Evolutionary conservation across 2,329 filamentous ascomycete species (phyloP).

Genomic region (Talaromyces atroroseus): DNA sequence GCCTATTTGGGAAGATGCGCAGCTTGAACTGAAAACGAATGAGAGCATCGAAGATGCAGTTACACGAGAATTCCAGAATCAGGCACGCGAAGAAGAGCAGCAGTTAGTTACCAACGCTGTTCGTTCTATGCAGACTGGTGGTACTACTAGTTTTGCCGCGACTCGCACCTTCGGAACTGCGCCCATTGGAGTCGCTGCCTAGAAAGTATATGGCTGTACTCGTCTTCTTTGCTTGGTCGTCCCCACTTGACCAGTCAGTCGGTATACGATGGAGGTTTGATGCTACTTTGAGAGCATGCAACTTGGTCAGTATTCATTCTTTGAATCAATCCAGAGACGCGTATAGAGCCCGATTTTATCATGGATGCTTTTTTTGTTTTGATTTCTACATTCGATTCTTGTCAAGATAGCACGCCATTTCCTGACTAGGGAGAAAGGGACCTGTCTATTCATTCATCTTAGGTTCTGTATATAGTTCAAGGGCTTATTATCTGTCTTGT

Average conservation of each 20-base stretch:
- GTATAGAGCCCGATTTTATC: not conserved
- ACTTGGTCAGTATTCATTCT: not conserved
- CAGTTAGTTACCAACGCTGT: not conserved
- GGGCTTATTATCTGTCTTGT: constrained; percentile 5
- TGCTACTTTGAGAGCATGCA: not conserved
- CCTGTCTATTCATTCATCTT: not conserved
- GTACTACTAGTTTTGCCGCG: constrained; percentile 14
- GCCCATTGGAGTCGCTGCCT: constrained; percentile 23
- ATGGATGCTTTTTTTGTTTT: not conserved
- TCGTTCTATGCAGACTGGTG: constrained; percentile 13
- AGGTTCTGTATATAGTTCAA: not conserved
- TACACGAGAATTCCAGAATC: constrained; percentile 34
- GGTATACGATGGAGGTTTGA: not conserved
- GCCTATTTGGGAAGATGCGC: constrained; percentile 87
- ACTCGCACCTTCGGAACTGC: constrained; percentile 13
- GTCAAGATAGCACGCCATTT: not conserved
- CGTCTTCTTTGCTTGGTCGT: not conserved
- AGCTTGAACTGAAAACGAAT: constrained; percentile 64
- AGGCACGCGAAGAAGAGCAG: constrained; percentile 14
- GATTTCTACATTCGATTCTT: constrained; percentile 9
- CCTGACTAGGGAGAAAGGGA: not conserved
- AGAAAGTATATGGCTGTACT: constrained; percentile 7
- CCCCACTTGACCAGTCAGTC: not conserved
- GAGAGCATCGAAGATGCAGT: constrained; percentile 57
- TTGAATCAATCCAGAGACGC: not conserved